phyloP scores from a whole-genome alignment of 441 rosid genomes.

The Adansonia gregorii region DNA sequence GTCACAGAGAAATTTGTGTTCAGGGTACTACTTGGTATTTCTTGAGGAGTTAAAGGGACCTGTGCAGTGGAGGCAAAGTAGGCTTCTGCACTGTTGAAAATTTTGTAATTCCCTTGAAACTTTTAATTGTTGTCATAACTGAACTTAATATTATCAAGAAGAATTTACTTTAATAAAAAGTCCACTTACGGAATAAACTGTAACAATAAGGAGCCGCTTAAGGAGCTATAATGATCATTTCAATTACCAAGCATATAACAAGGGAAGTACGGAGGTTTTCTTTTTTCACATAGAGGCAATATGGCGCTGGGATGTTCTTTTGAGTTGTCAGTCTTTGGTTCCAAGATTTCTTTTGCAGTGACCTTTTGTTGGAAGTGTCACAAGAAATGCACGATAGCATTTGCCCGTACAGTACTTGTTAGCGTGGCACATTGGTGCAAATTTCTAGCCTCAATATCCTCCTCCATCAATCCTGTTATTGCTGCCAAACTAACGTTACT shows the following conservation, averaged over 20 bases:
- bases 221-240: not conserved
- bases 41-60: slow-evolving; percentile 7
- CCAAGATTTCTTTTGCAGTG: not conserved
- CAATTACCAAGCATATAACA: not conserved
- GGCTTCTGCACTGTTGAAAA: slow-evolving; percentile 25
- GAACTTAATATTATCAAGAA: not conserved
- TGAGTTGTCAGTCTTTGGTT: not conserved
- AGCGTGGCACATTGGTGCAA: not conserved
- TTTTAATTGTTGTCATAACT: not conserved
- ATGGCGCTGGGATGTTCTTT: not conserved
- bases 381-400: not conserved
- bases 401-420: not conserved
- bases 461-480: not conserved
- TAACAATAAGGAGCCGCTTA: not conserved
- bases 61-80: slow-evolving; percentile 8
- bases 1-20: slow-evolving; percentile 15
- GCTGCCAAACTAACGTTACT: not conserved
- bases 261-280: not conserved
- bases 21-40: slow-evolving; percentile 14
- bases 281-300: not conserved
- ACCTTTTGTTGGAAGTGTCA: not conserved
- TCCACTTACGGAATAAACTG: too few relatives aligned
- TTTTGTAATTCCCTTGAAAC: slow-evolving; percentile 33
- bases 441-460: not conserved
- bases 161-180: not conserved